Percentiles rank a stretch among this genome's conserved stretches.
phyloP scores from a whole-genome alignment of 345 rosid genomes.

The Syzygium grande region DNA sequence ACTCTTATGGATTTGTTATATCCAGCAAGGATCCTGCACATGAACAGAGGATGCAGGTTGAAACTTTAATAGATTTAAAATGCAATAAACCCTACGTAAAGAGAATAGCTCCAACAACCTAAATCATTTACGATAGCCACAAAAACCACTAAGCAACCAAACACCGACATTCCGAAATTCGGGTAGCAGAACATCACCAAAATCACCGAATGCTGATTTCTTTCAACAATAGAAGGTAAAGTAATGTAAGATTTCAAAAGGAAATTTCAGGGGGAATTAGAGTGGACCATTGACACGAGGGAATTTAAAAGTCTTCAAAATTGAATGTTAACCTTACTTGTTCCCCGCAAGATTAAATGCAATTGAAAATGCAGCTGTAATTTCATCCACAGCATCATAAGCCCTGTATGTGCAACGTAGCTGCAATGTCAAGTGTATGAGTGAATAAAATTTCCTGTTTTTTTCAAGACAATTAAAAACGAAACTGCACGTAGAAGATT shows the following conservation, averaged over 20 bases:
- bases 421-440: slow-evolving; percentile 20
- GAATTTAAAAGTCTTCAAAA: not conserved
- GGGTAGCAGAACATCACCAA: too few relatives aligned
- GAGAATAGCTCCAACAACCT: too few relatives aligned
- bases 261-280: too few relatives aligned
- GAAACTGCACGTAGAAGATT: not conserved
- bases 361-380: slow-evolving; percentile 80
- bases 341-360: slow-evolving; percentile 80
- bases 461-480: not conserved
- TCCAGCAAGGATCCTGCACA: slow-evolving; percentile 75
- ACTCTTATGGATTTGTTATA: slow-evolving; percentile 71
- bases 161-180: too few relatives aligned
- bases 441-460: not conserved
- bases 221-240: too few relatives aligned
- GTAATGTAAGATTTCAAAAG: too few relatives aligned
- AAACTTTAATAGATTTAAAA: too few relatives aligned
- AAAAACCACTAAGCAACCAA: too few relatives aligned
- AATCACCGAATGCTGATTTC: too few relatives aligned
- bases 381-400: slow-evolving; percentile 91
- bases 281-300: not conserved
- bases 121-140: too few relatives aligned
- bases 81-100: too few relatives aligned
- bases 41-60: not conserved
- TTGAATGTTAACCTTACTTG: slow-evolving; percentile 42
- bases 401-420: slow-evolving; percentile 90